Evolutionary conservation across 2,329 filamentous ascomycete genomes (phyloP), one percentile per base, ranked within the genome.

Genomic region (Venturia asperata): DNA sequence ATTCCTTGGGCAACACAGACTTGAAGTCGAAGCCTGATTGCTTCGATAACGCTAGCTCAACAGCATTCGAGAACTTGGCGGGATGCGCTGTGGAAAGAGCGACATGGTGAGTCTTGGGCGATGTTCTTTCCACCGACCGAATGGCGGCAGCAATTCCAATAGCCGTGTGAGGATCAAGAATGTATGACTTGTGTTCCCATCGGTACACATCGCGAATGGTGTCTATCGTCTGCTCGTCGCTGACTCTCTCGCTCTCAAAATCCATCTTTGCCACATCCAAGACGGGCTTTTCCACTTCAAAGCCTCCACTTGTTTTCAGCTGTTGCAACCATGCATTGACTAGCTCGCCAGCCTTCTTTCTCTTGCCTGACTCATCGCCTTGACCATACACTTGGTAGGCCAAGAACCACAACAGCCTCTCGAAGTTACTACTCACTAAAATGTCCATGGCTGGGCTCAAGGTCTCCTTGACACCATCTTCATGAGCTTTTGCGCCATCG

Each of bases 381-480:
- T 72, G 67, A 55, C 72, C 69, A 67, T 78, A 86, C 67, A 87
- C 88, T 70, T 89, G 84, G 77, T 91, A 90, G 1, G 91, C 88
- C 37, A 97, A 81, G 81, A 91, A 97, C 93, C 93, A 97, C 13
- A 99, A 82, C 5, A 99, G 82, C 41, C 94, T 86, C 81, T 99
- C 94, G 74, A 99, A 97, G 80, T 99, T 99, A 75, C 89, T 94
- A 30, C 89, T 93, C 15, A 97, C 92, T 3, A 97, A 82, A 69
- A 97, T 97, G 76, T 99, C 94, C 94, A 99, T 97, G 58, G 94
- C 94, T 0, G 94, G 94, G 70, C 89, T 92, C 63, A 95, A 83
- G 0, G 94, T 99, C 79, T 96, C 92, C 78, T 91, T 92, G 68
- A 93, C 91, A 45, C 90, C 91, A 56, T 86, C 85, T 56, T 79